Percentiles rank a stretch among this genome's conserved stretches.
Evolutionary conservation across 805 yeast genomes (phyloP).

Genomic region (Metschnikowia arizonensis): DNA sequence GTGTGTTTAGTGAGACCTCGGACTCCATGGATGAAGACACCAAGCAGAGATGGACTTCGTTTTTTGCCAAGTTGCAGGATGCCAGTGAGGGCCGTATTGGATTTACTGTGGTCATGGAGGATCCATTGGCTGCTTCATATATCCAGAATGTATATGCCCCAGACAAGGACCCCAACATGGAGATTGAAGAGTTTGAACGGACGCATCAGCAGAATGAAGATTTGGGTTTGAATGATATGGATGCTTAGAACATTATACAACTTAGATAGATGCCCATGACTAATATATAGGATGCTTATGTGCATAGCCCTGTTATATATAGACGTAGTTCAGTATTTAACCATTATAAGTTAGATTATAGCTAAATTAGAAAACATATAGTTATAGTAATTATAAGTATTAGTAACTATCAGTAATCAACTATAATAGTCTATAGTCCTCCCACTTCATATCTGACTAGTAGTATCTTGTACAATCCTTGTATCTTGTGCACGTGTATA

Average conservation of each 20-base stretch:
- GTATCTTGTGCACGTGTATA: no score
- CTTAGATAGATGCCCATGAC: no score
- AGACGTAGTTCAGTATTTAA: no score
- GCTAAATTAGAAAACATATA: no score
- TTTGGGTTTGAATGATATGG: constrained; percentile 68
- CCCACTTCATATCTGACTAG: no score
- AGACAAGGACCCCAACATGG: constrained; percentile 95
- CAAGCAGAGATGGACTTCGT: constrained; percentile 75
- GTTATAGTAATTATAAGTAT: no score
- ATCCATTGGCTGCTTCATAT: constrained; percentile 92
- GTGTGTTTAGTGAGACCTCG: constrained; percentile 81
- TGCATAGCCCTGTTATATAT: no score
- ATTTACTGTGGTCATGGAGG: constrained; percentile 86
- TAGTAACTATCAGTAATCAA: no score
- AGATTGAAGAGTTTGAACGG: constrained; percentile 84
- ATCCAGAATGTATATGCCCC: constrained; percentile 99
- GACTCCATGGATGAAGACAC: constrained; percentile 86
- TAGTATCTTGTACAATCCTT: no score
- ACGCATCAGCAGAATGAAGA: constrained; percentile 86
- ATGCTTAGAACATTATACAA: constrained; percentile 24
- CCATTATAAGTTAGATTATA: no score
- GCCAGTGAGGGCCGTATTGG: constrained; percentile 79
- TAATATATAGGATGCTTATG: no score
- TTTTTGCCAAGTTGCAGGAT: constrained; percentile 67
- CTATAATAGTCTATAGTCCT: no score